Conservation (phyloP, 1,139 yeast genomes). For the Diutina sp. region DNA sequence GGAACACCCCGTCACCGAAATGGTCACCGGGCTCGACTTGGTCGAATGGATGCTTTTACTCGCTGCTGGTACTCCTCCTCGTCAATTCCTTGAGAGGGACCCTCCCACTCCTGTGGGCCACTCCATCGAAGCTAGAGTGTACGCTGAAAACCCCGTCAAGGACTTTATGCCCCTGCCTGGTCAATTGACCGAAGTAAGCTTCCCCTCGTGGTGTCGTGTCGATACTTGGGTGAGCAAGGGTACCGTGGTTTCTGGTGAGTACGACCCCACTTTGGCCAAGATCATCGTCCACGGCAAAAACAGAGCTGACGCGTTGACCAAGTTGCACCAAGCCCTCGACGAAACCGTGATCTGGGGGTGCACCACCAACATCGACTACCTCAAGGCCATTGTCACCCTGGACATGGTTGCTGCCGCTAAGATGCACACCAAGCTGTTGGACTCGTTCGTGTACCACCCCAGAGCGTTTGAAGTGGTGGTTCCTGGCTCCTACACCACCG, state of each 20-base stretch:
- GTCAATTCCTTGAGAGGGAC: slow-evolving; percentile 30
- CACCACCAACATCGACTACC: slow-evolving; percentile 78
- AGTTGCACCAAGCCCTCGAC: slow-evolving; percentile 67
- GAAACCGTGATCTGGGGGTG: slow-evolving; percentile 86
- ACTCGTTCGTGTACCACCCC: slow-evolving; percentile 69
- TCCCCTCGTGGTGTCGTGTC: slow-evolving; percentile 84
- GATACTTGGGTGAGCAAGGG: slow-evolving; percentile 94
- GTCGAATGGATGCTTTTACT: slow-evolving; percentile 94
- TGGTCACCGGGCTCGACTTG: slow-evolving; percentile 85
- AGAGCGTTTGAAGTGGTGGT: slow-evolving; percentile 69
- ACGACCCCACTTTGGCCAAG: slow-evolving; percentile 93
- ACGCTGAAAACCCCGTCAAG: slow-evolving; percentile 93
- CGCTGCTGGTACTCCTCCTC: slow-evolving; percentile 80
- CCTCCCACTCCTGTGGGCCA: slow-evolving; percentile 39
- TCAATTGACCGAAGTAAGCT: slow-evolving; percentile 69
- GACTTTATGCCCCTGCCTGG: slow-evolving; percentile 96
- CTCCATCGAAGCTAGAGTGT: slow-evolving; percentile 91
- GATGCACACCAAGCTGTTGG: slow-evolving; percentile 80
- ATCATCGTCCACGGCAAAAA: slow-evolving; percentile 89
- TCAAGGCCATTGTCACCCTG: slow-evolving; percentile 75
- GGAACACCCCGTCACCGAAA: slow-evolving; percentile 94
- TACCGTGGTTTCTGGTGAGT: slow-evolving; percentile 81
- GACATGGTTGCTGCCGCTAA: slow-evolving; percentile 71
- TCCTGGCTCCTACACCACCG: slow-evolving; percentile 93
- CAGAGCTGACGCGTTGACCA: slow-evolving; percentile 68